Base-by-base conservation (phyloP, 2,329 filamentous ascomycete genomes). In the Tetracladium maxilliforme region DNA sequence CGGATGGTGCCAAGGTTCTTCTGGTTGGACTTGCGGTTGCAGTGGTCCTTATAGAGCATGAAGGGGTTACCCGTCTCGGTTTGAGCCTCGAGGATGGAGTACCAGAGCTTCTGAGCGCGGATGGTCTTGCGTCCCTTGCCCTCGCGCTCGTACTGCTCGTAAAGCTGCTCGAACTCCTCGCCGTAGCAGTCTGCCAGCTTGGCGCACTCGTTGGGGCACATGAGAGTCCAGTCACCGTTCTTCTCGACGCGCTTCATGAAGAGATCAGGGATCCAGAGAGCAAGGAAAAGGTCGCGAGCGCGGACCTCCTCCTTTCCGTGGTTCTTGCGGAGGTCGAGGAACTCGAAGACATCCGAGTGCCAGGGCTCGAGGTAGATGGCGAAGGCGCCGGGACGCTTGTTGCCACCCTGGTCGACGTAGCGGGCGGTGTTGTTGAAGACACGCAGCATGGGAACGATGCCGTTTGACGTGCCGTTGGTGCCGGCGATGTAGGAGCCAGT, bases 171-270 rank as follows among this genome's bases (percentile, higher is more conserved):
- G 35, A 95, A 98, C 57, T 95, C 87, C 1, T 95, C 90, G 33
- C 90, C 90, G 44, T 95, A 95, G 45, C 92, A 82, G 53, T 98
- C 90, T 30, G 90, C 86, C 34, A 98, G 70, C 30, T 87, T 90
- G 30, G 87, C 80, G 45, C 83, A 90, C 56, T 98, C 90, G 45
- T 92, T 92, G 35, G 90, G 90, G 55, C 90, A 98, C 78, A 98
- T 93, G 21, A 98, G 65, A 11, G 90, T 95, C 90, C 90, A 98
- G 32, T 90, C 79, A 29, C 72, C 78, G 52, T 98, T 98, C 64
- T 83, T 76, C 59, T 98, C 84, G 29, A 98, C 87, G 51, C 90
- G 84, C 68, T 93, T 92, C 90, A 98, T 98, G 72, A 98, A 98
- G 22, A 98, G 70, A 62, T 98, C 90, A 10, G 90, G 86, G 30